Evolutionary conservation across 2,329 filamentous ascomycete species (phyloP).

Genomic region (Lomentospora prolificans): DNA sequence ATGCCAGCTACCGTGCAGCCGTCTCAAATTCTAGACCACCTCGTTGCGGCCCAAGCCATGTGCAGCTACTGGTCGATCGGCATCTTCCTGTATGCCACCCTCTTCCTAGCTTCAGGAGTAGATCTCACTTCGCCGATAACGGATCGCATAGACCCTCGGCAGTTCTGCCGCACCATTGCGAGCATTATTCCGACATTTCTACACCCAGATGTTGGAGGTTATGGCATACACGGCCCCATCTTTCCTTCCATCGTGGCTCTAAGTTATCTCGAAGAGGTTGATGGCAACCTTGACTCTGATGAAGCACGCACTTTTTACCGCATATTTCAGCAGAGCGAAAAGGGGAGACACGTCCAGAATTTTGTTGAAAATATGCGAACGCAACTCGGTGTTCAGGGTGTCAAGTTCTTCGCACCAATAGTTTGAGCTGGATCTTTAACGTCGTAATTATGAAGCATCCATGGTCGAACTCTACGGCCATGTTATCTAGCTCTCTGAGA

Average conservation of each 20-base stretch:
- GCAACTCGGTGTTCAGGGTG: neutral
- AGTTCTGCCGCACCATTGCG: slow-evolving; percentile 13
- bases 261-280: slow-evolving; percentile 10
- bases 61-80: slow-evolving; percentile 10
- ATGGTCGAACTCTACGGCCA: too few relatives aligned
- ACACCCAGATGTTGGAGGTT: slow-evolving; percentile 10
- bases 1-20: slow-evolving; percentile 3
- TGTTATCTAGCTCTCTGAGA: too few relatives aligned
- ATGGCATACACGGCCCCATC: slow-evolving; percentile 10
- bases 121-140: neutral
- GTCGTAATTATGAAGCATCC: too few relatives aligned
- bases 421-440: too few relatives aligned
- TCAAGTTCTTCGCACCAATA: neutral
- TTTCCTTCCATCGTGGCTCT: slow-evolving; percentile 12
- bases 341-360: neutral
- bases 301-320: neutral
- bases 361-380: neutral
- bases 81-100: slow-evolving; percentile 11
- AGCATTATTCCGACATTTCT: slow-evolving; percentile 12
- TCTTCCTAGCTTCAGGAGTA: slow-evolving; percentile 8
- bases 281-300: neutral
- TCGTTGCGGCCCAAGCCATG: slow-evolving; percentile 11
- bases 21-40: slow-evolving; percentile 8
- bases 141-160: slow-evolving; percentile 8
- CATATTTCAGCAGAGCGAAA: neutral